Conservation (phyloP, 768 basidiomycete genomes). For the Lentinula edodes region DNA sequence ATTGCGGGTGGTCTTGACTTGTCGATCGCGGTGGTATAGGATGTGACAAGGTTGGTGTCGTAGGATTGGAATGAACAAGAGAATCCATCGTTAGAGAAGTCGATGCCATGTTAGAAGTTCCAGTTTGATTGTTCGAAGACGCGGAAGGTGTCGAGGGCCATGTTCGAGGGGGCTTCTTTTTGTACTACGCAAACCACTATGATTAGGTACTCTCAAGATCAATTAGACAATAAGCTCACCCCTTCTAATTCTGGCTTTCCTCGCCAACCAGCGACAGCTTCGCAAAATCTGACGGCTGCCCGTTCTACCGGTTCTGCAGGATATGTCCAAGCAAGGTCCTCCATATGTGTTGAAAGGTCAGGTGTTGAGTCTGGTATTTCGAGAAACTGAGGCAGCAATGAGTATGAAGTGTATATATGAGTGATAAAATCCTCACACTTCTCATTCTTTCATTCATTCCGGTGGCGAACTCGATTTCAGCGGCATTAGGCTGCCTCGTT, state of each 20-base stretch:
- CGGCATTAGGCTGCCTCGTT: not conserved
- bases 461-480: conserved; percentile 65
- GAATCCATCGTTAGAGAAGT: conserved; percentile 55
- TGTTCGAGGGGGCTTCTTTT: conserved; percentile 36
- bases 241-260: conserved; percentile 83
- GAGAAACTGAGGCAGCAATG: conserved; percentile 52
- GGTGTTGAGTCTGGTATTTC: conserved; percentile 66
- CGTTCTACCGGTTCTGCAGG: conserved; percentile 80
- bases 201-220: conserved; percentile 1
- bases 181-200: conserved; percentile 35
- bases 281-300: conserved; percentile 72
- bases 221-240: conserved; percentile 30
- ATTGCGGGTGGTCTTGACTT: conserved; percentile 11
- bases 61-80: conserved; percentile 65
- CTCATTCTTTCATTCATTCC: conserved; percentile 72
- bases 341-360: conserved; percentile 76
- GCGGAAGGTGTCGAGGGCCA: conserved; percentile 3
- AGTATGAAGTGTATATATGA: not conserved
- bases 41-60: conserved; percentile 43
- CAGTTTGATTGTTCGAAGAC: conserved; percentile 15
- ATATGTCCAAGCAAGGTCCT: conserved; percentile 71
- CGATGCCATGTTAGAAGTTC: conserved; percentile 18
- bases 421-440: conserved; percentile 42
- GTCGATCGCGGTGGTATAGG: conserved; percentile 7
- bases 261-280: conserved; percentile 77